A percentile compares a stretch with the other conserved stretches of the same genome.
Evolutionary conservation across 2,329 filamentous ascomycete species (phyloP).

Genomic region (Colletotrichum musicola): DNA sequence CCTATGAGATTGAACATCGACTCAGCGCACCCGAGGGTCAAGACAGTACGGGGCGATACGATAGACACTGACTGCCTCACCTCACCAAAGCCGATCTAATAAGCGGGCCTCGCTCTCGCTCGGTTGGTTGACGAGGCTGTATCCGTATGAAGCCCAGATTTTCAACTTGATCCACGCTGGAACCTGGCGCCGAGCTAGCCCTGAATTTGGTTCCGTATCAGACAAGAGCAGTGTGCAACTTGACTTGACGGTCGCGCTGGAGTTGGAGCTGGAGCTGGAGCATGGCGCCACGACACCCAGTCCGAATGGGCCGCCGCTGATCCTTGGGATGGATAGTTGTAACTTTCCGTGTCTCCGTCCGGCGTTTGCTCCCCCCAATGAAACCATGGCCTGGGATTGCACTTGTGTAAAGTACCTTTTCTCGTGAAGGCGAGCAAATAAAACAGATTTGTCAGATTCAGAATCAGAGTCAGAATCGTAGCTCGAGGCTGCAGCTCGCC

Average conservation of each 20-base stretch:
- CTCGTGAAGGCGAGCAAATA: neutral
- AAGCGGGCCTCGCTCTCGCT: neutral
- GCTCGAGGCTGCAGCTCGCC: constrained; percentile 12
- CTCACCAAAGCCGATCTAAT: too few species aligned
- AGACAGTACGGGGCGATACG: neutral
- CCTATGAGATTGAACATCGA: too few species aligned
- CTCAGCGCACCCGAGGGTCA: constrained; percentile 8
- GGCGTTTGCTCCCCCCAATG: constrained; percentile 21
- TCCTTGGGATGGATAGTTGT: constrained; percentile 21
- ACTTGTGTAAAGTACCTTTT: constrained; percentile 2
- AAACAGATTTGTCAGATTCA: neutral
- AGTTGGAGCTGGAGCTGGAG: neutral
- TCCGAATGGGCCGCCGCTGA: constrained; percentile 16
- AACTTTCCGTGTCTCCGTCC: constrained; percentile 21
- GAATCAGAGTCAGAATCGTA: neutral
- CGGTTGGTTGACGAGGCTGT: too few species aligned
- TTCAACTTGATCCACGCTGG: too few species aligned
- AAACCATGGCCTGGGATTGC: constrained; percentile 30
- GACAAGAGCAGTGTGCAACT: neutral
- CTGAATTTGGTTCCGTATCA: constrained; percentile 1
- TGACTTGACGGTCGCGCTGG: too few species aligned
- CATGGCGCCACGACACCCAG: constrained; percentile 14
- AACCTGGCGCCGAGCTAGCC: too few species aligned
- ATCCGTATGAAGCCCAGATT: too few species aligned
- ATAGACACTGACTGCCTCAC: too few species aligned